Conservation (phyloP, 805 yeast species). For the Phaffomyces antillensis region DNA sequence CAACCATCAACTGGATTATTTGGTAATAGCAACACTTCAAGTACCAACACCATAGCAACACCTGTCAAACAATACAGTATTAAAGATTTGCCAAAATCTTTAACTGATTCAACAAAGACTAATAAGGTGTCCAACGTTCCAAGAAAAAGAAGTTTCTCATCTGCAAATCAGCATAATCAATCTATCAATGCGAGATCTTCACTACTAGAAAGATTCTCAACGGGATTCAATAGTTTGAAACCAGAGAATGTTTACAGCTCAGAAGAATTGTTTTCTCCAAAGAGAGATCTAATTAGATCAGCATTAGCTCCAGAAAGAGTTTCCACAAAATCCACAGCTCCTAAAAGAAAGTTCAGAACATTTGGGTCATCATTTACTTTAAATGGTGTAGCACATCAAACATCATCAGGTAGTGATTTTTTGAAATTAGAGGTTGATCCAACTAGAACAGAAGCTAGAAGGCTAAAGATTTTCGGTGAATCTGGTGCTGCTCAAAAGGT, state of each 20-base stretch:
- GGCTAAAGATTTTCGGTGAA: constrained; percentile 29
- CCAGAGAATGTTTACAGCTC: constrained; percentile 23
- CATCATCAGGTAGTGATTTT: constrained; percentile 9
- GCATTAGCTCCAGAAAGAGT: constrained; percentile 12
- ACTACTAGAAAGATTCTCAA: constrained; percentile 29
- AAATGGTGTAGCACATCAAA: constrained; percentile 2
- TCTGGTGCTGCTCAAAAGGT: constrained; percentile 22
- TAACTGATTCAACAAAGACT: constrained; percentile 26
- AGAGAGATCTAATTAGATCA: constrained; percentile 18
- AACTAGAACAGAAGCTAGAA: constrained; percentile 36
- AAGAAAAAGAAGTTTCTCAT: constrained; percentile 23
- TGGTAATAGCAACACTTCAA: constrained; percentile 15
- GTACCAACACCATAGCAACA: constrained; percentile 17
- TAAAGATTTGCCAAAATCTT: constrained; percentile 31
- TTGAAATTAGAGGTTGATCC: constrained; percentile 34
- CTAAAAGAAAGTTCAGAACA: constrained; percentile 4
- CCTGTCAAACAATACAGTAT: constrained; percentile 24
- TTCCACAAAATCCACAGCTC: background rate
- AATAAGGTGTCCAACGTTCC: constrained; percentile 9
- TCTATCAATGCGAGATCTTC: constrained; percentile 17
- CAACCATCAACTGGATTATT: background rate
- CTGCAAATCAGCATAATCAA: constrained; percentile 17
- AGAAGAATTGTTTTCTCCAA: constrained; percentile 32
- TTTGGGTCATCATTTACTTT: constrained; percentile 3
- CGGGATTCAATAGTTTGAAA: constrained; percentile 25